Conservation (phyloP, 208 protist genomes). For the Trypanosoma congolense region DNA sequence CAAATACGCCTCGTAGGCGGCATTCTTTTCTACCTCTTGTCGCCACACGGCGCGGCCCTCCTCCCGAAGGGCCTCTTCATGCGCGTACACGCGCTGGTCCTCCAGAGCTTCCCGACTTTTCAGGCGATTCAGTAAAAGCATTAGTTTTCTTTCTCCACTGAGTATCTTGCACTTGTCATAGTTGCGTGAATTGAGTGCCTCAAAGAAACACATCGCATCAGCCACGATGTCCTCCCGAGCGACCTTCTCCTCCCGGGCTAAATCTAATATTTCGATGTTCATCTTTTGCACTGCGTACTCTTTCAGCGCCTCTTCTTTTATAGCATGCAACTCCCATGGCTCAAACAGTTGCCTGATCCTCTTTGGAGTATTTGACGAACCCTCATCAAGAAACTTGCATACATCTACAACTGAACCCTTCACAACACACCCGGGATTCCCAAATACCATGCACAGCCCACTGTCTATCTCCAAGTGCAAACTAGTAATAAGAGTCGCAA, state of each 20-base stretch:
- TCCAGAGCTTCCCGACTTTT: constrained; percentile 3
- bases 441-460: too few relatives aligned
- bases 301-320: constrained; percentile 18
- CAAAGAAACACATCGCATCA: constrained; percentile 11
- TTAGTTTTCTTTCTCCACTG: constrained; percentile 1
- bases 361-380: too few relatives aligned
- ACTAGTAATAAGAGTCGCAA: too few relatives aligned
- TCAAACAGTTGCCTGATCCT: constrained; percentile 5
- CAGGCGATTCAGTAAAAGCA: constrained; percentile 19
- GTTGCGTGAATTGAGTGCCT: constrained; percentile 16
- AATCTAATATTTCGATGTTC: constrained; percentile 11
- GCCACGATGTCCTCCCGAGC: constrained; percentile 23
- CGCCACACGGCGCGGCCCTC: constrained; percentile 62
- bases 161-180: not conserved
- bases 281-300: constrained; percentile 25
- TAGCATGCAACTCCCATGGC: constrained; percentile 16
- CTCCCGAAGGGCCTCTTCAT: constrained; percentile 24
- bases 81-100: constrained; percentile 10
- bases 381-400: too few relatives aligned
- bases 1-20: constrained; percentile 7
- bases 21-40: constrained; percentile 21
- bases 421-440: too few relatives aligned
- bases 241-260: constrained; percentile 21
- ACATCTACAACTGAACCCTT: too few relatives aligned
- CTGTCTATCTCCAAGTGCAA: too few relatives aligned